A percentile compares a stretch with the other conserved stretches of the same genome.
Conservation (phyloP, 2,329 filamentous ascomycete genomes). For the Xylariaceae sp. region DNA sequence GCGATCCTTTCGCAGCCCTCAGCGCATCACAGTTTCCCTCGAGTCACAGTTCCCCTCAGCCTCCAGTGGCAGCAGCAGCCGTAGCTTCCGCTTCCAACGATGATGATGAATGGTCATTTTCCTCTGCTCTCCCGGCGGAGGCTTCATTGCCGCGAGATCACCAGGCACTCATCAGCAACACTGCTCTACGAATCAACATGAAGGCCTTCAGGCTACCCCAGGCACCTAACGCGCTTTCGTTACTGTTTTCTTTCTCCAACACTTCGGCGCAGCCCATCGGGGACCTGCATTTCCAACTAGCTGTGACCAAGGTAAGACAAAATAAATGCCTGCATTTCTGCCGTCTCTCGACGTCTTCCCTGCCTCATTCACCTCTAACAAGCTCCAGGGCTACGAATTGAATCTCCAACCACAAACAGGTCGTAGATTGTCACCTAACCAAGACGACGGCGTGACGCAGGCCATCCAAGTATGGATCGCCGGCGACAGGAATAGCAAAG, state of each 20-base stretch:
- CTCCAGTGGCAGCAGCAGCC: slow-evolving; percentile 17
- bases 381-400: slow-evolving; percentile 65
- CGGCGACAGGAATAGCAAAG: slow-evolving; percentile 61
- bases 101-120: slow-evolving; percentile 93
- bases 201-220: slow-evolving; percentile 56
- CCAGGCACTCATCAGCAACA: slow-evolving; percentile 65
- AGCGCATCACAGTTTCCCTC: slow-evolving; percentile 37
- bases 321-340: neutral
- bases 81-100: slow-evolving; percentile 39
- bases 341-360: neutral
- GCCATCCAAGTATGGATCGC: slow-evolving; percentile 70
- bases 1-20: slow-evolving; percentile 52
- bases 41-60: slow-evolving; percentile 35
- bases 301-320: slow-evolving; percentile 75
- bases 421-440: slow-evolving; percentile 67
- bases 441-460: slow-evolving; percentile 72
- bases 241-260: slow-evolving; percentile 81
- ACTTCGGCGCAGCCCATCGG: slow-evolving; percentile 64
- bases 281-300: slow-evolving; percentile 84
- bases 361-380: neutral
- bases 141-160: slow-evolving; percentile 49
- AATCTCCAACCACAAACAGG: slow-evolving; percentile 82
- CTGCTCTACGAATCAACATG: slow-evolving; percentile 67
- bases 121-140: slow-evolving; percentile 71
- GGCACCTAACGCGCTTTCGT: slow-evolving; percentile 54